phyloP scores from a whole-genome alignment of 306 rosid species.

The Cicer yamashitae region DNA sequence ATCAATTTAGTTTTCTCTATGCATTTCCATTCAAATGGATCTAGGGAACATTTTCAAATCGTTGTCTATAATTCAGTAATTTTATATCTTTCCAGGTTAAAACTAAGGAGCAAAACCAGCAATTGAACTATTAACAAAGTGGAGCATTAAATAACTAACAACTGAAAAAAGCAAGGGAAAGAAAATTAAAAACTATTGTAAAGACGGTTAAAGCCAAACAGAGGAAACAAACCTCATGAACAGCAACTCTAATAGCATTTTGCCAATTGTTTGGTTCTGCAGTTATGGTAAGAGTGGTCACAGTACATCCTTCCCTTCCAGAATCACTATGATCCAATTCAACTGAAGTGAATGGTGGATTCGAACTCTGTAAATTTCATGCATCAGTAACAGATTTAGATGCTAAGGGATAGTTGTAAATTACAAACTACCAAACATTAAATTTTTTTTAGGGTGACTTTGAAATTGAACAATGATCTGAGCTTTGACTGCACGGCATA shows the following conservation, averaged over 20 bases:
- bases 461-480: background rate
- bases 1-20: conserved; percentile 14
- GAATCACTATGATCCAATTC: conserved; percentile 99
- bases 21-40: conserved; percentile 25
- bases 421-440: conserved; percentile 9
- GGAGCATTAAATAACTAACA: conserved; percentile 26
- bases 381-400: conserved; percentile 44
- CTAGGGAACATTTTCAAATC: conserved; percentile 10
- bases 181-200: conserved; percentile 17
- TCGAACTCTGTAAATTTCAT: conserved; percentile 79
- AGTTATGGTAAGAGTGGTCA: conserved; percentile 94
- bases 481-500: background rate
- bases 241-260: conserved; percentile 91
- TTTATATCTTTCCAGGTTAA: conserved; percentile 14
- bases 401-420: conserved; percentile 34
- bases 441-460: background rate
- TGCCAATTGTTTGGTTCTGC: conserved; percentile 98
- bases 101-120: conserved; percentile 20
- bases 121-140: background rate
- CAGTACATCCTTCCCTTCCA: conserved; percentile 99
- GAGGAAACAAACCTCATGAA: conserved; percentile 83
- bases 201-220: conserved; percentile 35
- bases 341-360: conserved; percentile 97
- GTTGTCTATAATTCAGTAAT: background rate
- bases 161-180: conserved; percentile 33